A percentile compares a stretch with the other conserved stretches of the same genome.
phyloP scores from a whole-genome alignment of 176 grass and related monocot species.

The Thinopyrum elongatum region DNA sequence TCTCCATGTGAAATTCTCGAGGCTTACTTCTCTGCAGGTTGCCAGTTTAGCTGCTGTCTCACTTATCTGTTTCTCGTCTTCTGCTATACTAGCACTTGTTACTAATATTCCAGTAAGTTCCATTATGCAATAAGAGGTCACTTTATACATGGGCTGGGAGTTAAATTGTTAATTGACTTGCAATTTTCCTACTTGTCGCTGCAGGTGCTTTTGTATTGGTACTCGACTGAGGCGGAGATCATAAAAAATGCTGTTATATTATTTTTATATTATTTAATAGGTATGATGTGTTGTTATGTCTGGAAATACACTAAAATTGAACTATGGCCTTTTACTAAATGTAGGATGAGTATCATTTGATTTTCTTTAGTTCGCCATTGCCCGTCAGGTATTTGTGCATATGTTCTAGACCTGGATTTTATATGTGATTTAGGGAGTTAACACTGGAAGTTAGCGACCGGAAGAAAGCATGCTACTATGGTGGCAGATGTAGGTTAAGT shows the following conservation, averaged over 20 bases:
- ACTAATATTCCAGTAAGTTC: slow-evolving; percentile 94
- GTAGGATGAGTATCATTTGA: background rate
- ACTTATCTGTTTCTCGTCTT: slow-evolving; percentile 86
- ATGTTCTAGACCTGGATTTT: slow-evolving; percentile 23
- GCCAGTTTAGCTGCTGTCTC: slow-evolving; percentile 86
- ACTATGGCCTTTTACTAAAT: slow-evolving; percentile 16
- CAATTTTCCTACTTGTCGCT: slow-evolving; percentile 22
- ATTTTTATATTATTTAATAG: slow-evolving; percentile 93
- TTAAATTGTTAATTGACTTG: slow-evolving; percentile 8
- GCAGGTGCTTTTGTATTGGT: slow-evolving; percentile 83
- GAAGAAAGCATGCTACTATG: background rate
- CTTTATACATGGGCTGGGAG: slow-evolving; percentile 15
- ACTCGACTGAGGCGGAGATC: slow-evolving; percentile 44
- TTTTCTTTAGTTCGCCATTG: background rate
- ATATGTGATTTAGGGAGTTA: slow-evolving; percentile 8
- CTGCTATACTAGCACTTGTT: slow-evolving; percentile 78
- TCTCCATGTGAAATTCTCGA: slow-evolving; percentile 24
- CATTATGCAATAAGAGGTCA: slow-evolving; percentile 19
- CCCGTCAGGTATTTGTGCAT: slow-evolving; percentile 22
- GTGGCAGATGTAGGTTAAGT: slow-evolving; percentile 8
- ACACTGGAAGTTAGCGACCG: background rate
- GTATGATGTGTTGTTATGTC: slow-evolving; percentile 32
- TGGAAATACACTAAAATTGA: background rate
- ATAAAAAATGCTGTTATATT: slow-evolving; percentile 67
- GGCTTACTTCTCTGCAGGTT: slow-evolving; percentile 63